Base-by-base conservation (phyloP, 345 rosid genomes). In the Pistacia atlantica region DNA sequence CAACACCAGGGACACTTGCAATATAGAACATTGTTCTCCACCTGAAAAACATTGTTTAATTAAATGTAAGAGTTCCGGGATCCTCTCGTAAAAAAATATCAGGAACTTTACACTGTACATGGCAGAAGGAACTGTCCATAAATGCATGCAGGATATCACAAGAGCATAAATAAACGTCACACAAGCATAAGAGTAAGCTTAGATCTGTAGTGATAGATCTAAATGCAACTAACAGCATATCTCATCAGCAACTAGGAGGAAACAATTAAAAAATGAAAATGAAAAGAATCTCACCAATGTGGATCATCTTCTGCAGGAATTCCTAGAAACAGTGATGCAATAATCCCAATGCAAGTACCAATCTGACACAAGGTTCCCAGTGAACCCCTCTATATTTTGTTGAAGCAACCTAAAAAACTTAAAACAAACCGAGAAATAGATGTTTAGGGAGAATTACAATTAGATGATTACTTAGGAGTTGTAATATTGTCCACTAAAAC, bases 281-380 rank as follows among this genome's bases (percentile, higher is more conserved):
- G 63, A 75, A 72, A 74, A 69, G 75, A 77, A 77, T 3, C 87
- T 86, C 82, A 92, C 95, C 95, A 92, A 79, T 89, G 92, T 14
- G 91, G 95, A 86, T 92, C 87, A 65, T 76, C 79, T 86, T 85
- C 89, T 8, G 92, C 86, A 11, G 87, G 90, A 77, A 92, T 85
- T 70, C 85, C 95, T 13, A 90, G 78, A 80, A 81, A 79, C 58
- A 91, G 76, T 60, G 95, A 91, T 52, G 83, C 68, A 67, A 92
- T 85, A 64, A 91, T 89, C 65, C 95, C 95, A 75, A 88, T 87
- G 87, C 95, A 91, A 17, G 95, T 91, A 77, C 92, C 94, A 68
- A 89, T 82, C 66, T 88, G 91, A 81, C 86, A 85, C 52, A 87
- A 68, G 73, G 91, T 83, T 73, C 93, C 97, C 57, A 91, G 79